Base-by-base conservation (phyloP, 768 basidiomycete species). In the Boletus fagicola region DNA sequence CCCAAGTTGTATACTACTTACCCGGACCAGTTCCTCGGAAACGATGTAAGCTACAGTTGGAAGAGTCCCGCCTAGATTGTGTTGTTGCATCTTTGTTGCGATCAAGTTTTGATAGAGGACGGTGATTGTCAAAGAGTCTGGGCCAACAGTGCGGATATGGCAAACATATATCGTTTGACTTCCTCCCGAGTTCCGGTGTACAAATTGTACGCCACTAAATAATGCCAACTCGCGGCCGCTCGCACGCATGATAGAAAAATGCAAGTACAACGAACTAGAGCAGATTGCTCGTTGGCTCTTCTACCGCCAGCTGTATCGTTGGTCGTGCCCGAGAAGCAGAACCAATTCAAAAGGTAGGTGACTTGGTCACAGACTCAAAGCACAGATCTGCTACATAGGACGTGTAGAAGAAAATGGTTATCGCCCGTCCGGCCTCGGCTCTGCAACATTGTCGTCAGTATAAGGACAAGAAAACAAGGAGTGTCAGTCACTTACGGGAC, bases 11-110 rank as follows among this genome's bases (percentile, higher is more conserved):
- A 15, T 9, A 20, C 31, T 13, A 47, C 65, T 52, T 24, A 80
- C 84, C 71, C 80, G 84, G 42, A 75, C 79, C 2, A 87, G 75
- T 26, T 85, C 83, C 47, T 82, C 75, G 1, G 86, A 86, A 8
- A 80, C 82, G 24, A 86, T 69, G 56, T 87, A 86, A 26, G 68
- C 47, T 33, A 49, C 75, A 12, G 82, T 73, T 16, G 60, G 54
- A 35, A 38, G 46, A 13, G 38, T 18, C 33, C 26, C 51, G n/a
- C 13, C n/a, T 11, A 45, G 36, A 31, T 52, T 30, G 31, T 51
- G 40, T 8, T 61, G 63, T 28, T 55, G 59, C 61, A 62, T 67
- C 28, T 26, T 31, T 28, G 30, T 53, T 18, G 24, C 22, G 4
- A 36, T 13, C 30, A 33, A 46, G 16, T 1, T n/a, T 28, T 18